Percentiles rank a stretch among this genome's conserved stretches.
Evolutionary conservation across 768 basidiomycete species (phyloP).

Genomic region (Chalciporus chontae): DNA sequence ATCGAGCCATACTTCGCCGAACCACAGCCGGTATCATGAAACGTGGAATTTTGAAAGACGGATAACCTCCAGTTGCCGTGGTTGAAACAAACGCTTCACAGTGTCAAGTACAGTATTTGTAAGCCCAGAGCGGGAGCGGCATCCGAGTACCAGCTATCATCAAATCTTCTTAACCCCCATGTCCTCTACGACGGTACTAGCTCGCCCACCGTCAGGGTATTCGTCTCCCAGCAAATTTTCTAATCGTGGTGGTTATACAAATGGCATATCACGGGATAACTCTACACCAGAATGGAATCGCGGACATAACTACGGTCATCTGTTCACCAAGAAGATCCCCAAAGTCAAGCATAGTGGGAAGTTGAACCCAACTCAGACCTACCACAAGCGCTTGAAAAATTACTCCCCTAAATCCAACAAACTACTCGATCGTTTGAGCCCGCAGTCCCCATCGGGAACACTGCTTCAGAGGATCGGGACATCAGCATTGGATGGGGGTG

Average conservation of each 20-base stretch:
- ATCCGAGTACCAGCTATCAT: no score
- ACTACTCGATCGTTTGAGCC: conserved; percentile 16
- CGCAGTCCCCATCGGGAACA: conserved; percentile 7
- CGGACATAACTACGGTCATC: not conserved
- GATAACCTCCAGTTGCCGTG: no score
- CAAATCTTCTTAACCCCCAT: not conserved
- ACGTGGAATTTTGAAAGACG: no score
- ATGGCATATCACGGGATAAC: not conserved
- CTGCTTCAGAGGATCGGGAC: conserved; percentile 23
- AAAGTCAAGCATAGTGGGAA: conserved; percentile 5
- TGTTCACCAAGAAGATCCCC: not conserved
- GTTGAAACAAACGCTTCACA: no score
- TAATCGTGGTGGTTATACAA: conserved; percentile 1
- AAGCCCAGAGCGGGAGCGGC: not conserved
- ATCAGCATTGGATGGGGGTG: conserved; percentile 1
- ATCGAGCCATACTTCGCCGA: no score
- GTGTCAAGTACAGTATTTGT: no score
- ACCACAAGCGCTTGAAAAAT: conserved; percentile 1
- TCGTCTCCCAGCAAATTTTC: not conserved
- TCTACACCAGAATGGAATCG: conserved; percentile 1
- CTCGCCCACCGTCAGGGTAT: not conserved
- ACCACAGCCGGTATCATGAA: no score
- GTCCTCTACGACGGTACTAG: conserved; percentile 1
- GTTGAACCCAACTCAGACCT: not conserved
- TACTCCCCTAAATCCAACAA: conserved; percentile 1